A percentile compares a stretch with the other conserved stretches of the same genome.
Evolutionary conservation across 208 protist genomes (phyloP).

Genomic region (Acanthamoeba healyi): DNA sequence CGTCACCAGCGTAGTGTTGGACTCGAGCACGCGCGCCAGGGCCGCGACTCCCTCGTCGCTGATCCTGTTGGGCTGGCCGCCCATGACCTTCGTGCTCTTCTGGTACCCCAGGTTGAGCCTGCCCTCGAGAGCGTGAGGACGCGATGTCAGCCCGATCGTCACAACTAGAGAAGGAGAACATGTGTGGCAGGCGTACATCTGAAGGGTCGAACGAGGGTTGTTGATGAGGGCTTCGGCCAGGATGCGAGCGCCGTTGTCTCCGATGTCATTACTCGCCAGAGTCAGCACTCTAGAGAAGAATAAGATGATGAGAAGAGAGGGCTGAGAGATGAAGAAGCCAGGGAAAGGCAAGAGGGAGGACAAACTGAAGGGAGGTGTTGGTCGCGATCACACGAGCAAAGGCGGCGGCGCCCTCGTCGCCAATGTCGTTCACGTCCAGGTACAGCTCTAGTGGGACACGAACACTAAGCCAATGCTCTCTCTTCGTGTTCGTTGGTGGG

Average conservation of each 20-base stretch:
- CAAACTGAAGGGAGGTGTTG: background rate
- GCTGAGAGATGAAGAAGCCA: too few relatives aligned
- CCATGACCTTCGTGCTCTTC: conserved; percentile 47
- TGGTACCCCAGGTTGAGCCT: conserved; percentile 59
- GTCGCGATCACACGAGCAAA: background rate
- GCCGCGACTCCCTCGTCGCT: background rate
- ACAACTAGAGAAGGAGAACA: background rate
- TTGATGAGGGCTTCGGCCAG: conserved; percentile 19
- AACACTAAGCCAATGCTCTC: background rate
- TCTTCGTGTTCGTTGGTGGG: too few relatives aligned
- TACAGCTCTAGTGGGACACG: background rate
- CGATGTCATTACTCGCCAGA: conserved; percentile 53
- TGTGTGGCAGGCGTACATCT: background rate
- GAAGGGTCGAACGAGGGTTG: background rate
- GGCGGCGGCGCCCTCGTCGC: conserved; percentile 11
- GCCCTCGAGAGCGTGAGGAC: too few relatives aligned
- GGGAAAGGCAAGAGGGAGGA: too few relatives aligned
- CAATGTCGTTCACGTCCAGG: conserved; percentile 37
- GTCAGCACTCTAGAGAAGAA: background rate
- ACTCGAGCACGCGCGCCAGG: conserved; percentile 13
- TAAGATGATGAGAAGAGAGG: background rate
- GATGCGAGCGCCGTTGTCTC: conserved; percentile 2
- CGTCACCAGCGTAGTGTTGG: background rate
- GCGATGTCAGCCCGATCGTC: too few relatives aligned
- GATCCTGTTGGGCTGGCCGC: conserved; percentile 19